Percentiles rank a stretch among this genome's conserved stretches.
phyloP scores from a whole-genome alignment of 352 stramenopile species.

The Globisporangium irregulare region DNA sequence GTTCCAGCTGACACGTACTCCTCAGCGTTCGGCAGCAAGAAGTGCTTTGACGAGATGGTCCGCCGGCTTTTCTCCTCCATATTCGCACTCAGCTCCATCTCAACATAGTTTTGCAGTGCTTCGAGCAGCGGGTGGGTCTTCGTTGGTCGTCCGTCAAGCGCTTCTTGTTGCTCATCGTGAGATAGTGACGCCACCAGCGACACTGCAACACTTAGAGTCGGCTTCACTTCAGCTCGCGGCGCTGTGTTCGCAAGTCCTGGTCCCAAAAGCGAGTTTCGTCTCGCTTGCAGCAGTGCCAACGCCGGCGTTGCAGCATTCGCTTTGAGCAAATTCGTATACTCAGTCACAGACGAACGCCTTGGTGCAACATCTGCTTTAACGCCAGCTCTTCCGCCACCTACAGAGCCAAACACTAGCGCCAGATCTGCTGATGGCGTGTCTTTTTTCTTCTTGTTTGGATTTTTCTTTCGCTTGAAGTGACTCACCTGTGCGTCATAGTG shows the following conservation, averaged over 20 bases:
- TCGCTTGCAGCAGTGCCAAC: not conserved
- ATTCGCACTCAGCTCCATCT: conserved; percentile 36
- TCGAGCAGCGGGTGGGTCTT: conserved; percentile 66
- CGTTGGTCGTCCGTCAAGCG: conserved; percentile 48
- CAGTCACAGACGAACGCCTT: conserved; percentile 4
- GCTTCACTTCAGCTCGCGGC: conserved; percentile 29
- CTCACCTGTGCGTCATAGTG: conserved; percentile 45
- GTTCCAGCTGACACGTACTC: conserved; percentile 27
- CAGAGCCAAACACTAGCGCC: conserved; percentile 31
- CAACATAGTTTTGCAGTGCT: conserved; percentile 62
- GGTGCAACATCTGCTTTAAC: not conserved
- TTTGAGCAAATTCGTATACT: conserved; percentile 7
- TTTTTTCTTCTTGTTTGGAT: conserved; percentile 8
- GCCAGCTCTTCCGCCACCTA: not conserved
- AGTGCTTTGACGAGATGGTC: conserved; percentile 24
- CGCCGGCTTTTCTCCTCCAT: conserved; percentile 23
- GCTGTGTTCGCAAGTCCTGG: not conserved
- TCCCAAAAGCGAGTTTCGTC: conserved; percentile 9
- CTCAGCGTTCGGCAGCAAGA: conserved; percentile 35
- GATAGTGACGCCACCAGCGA: conserved; percentile 72
- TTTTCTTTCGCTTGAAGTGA: conserved; percentile 58
- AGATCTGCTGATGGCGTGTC: conserved; percentile 7
- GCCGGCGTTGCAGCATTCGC: not conserved
- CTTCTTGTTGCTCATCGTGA: conserved; percentile 68
- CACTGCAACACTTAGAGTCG: conserved; percentile 55